These are phyloP conservation scores for Podospora anserina DNA, from an alignment of 495 filamentous ascomycete genomes.

Conservation along the genomic window DNA sequence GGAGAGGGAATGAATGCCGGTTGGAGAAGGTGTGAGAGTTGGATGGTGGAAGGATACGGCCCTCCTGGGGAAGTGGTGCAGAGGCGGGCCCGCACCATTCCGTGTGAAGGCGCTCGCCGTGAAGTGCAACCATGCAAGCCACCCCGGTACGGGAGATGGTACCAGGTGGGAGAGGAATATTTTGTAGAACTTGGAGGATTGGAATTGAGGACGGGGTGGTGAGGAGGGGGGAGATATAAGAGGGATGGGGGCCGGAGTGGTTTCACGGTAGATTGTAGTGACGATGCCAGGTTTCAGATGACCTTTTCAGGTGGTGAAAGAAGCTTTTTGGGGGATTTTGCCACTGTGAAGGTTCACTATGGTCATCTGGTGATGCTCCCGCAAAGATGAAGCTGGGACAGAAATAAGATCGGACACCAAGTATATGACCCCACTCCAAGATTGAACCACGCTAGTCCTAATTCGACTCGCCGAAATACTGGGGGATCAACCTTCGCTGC, in stretches of 20 bases:
- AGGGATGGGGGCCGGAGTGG: neutral
- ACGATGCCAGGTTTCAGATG: neutral
- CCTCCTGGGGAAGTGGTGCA: neutral
- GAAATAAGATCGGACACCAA: conserved; percentile 12
- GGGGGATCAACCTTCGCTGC: conserved; percentile 28
- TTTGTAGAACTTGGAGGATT: conserved; percentile 18
- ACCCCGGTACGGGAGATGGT: conserved; percentile 20
- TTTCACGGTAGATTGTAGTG: neutral
- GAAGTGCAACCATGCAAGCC: conserved; percentile 31
- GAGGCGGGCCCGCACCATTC: conserved; percentile 10
- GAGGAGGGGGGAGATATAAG: neutral
- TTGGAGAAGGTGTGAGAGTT: neutral
- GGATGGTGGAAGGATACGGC: neutral
- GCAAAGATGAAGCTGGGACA: conserved; percentile 1
- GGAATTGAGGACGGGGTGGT: neutral
- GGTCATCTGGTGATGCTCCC: neutral
- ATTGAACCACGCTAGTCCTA: conserved; percentile 23
- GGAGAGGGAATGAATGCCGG: neutral
- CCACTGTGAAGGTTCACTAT: neutral
- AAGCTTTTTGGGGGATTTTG: neutral
- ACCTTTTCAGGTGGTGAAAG: neutral
- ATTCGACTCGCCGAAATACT: conserved; percentile 35
- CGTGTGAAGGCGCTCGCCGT: conserved; percentile 31
- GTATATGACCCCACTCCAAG: conserved; percentile 15
- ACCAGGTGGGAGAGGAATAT: conserved; percentile 16